Base-by-base conservation (phyloP, 1,284 basidiomycete genomes). In the Quambalaria eucalypti region DNA sequence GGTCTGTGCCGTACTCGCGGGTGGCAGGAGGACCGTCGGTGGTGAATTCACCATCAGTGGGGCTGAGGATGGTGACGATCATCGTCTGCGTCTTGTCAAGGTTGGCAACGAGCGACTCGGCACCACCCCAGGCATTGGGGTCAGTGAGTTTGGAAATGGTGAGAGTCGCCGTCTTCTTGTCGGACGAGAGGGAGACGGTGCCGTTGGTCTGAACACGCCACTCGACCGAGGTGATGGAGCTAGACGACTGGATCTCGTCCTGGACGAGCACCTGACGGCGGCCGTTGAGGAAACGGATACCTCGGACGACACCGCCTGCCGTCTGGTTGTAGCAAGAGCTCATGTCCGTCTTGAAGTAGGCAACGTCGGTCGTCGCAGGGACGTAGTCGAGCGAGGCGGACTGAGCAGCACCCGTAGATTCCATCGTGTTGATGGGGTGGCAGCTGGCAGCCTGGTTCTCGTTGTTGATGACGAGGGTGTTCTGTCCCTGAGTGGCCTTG, bases 201-300 rank as follows among this genome's bases (percentile, higher is more conserved):
- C 85, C 87, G 71, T 93, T 98, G 59, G 95, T 97, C 77, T 99
- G 92, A 81, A 91, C 88, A 49, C 91, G 84, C 93, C 93, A 97
- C 80, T 86, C 82, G 55, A 92, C 78, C 40, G 57, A 39, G 48
- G 54, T 65, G 56, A 64, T 63, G 12, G 12, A 29, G 52, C 55
- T 57, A 16, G 60, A 60, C 54, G 61, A 59, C 7, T 55, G 61
- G 26, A 77, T 71, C 64, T 79, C 78, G 60, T 79, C 78, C 50
- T 77, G 77, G 3, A 78, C 76, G 6, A 99, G 83, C n/a, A 97
- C 83, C 78, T 97, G 95, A 63, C 82, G 83, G 57, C 95, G 85
- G 40, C 80, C 81, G 78, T 98, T 98, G 62, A 98, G 75, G 65
- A 87, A 76, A 52, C 91, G 88, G 58, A 95, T 81, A 59, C 92